A percentile compares a stretch with the other conserved stretches of the same genome.
Conservation (phyloP, 2,329 filamentous ascomycete species). For the Cladosporium cucumerinum region DNA sequence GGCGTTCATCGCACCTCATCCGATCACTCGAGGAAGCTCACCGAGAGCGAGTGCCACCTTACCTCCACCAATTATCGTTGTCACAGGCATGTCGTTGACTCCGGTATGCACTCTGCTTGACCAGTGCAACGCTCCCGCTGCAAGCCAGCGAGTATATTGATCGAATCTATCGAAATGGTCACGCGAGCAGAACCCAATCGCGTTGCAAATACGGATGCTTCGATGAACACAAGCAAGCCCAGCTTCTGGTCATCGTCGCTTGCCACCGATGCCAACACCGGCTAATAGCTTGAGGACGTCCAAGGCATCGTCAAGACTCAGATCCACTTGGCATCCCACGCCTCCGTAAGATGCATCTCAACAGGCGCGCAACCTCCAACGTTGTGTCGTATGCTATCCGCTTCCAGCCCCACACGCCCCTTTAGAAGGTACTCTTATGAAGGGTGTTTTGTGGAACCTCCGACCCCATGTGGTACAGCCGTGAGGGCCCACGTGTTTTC, state of each 20-base stretch:
- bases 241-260: not conserved
- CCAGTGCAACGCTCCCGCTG: not conserved
- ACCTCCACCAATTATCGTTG: not conserved
- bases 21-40: not conserved
- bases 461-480: not conserved
- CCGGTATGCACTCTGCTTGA: not conserved
- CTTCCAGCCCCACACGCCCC: not conserved
- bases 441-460: not conserved
- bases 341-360: not conserved
- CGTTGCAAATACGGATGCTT: not conserved
- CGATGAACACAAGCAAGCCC: not conserved
- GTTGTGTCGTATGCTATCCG: not conserved
- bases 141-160: not conserved
- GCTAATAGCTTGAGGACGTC: constrained; percentile 9
- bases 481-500: not conserved
- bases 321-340: constrained; percentile 1
- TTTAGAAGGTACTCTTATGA: not conserved
- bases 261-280: constrained; percentile 10
- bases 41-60: constrained; percentile 5
- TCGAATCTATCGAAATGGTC: not conserved
- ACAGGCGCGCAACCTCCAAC: not conserved
- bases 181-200: not conserved
- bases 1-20: not conserved
- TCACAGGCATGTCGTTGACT: not conserved
- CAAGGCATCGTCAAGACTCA: constrained; percentile 4